A percentile compares a stretch with the other conserved stretches of the same genome.
Conservation (phyloP, 805 yeast species). For the Zygotorulaspora danielsina region DNA sequence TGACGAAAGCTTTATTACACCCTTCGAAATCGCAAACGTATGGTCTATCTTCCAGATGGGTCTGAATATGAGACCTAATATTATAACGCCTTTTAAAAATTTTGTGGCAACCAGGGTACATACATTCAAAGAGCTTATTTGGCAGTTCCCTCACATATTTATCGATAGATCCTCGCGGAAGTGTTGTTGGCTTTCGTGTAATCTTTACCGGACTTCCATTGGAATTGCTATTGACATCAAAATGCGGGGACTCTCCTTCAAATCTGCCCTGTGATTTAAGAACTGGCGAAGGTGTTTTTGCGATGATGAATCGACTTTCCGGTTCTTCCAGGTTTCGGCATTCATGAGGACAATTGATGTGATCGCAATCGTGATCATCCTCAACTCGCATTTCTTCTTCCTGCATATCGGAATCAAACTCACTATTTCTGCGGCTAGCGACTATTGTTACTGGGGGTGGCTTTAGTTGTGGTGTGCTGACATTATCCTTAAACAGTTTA, state of each 20-base stretch:
- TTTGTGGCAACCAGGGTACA: conserved; percentile 74
- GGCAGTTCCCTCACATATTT: conserved; percentile 78
- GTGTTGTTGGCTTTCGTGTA: conserved; percentile 32
- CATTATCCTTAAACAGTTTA: conserved; percentile 11
- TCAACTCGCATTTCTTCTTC: conserved; percentile 5
- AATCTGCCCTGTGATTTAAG: conserved; percentile 37
- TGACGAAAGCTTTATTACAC: conserved; percentile 83
- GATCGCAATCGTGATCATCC: conserved; percentile 3
- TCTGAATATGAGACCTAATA: conserved; percentile 91
- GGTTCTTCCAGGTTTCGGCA: conserved; percentile 19
- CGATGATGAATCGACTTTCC: conserved; percentile 36
- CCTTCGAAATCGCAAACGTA: conserved; percentile 59
- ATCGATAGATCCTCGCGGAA: conserved; percentile 89
- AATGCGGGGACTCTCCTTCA: conserved; percentile 24
- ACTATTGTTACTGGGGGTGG: conserved; percentile 14
- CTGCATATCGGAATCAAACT: conserved; percentile 6
- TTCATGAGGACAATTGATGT: background rate
- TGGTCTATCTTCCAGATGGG: conserved; percentile 93
- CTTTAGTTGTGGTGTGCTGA: conserved; percentile 16
- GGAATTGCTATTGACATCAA: conserved; percentile 8
- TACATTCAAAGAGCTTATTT: conserved; percentile 68
- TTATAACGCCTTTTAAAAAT: conserved; percentile 84
- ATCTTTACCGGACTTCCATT: conserved; percentile 25
- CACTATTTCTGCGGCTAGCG: conserved; percentile 13
- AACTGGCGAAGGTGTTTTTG: conserved; percentile 45